These are phyloP conservation scores for Thozetella sp. DNA, from an alignment of 495 filamentous ascomycete genomes.

Conservation along the genomic window DNA sequence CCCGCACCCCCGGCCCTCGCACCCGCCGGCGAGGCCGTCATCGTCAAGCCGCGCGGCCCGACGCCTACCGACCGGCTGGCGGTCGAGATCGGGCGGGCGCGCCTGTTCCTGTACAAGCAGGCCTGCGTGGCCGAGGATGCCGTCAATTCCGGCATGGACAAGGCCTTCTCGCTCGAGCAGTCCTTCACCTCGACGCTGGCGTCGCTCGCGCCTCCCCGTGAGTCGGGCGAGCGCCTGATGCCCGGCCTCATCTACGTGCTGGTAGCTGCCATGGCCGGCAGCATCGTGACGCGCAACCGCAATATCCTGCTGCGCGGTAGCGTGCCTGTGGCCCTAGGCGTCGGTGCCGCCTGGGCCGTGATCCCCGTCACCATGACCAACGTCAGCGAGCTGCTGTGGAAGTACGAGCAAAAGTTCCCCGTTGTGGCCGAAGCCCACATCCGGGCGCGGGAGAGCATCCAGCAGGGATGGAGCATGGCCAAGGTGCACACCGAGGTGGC, in stretches of 20 bases:
- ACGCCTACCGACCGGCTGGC: constrained; percentile 92
- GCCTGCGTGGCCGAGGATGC: constrained; percentile 71
- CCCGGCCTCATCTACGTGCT: constrained; percentile 88
- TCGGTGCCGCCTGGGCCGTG: constrained; percentile 73
- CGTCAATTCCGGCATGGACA: constrained; percentile 75
- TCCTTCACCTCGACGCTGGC: constrained; percentile 85
- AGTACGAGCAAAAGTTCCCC: constrained; percentile 85
- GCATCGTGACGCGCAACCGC: constrained; percentile 83
- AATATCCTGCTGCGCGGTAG: constrained; percentile 75
- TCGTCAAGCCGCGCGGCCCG: constrained; percentile 50
- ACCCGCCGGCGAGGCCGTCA: constrained; percentile 18
- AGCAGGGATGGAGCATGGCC: constrained; percentile 68
- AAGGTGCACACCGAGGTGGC: constrained; percentile 71
- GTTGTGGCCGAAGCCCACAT: constrained; percentile 78
- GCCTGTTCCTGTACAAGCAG: constrained; percentile 80
- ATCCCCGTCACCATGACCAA: constrained; percentile 83
- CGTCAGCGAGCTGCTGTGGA: constrained; percentile 80
- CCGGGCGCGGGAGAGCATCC: constrained; percentile 61
- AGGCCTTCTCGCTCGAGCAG: constrained; percentile 75
- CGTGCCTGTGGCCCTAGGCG: constrained; percentile 70
- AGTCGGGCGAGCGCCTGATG: constrained; percentile 80
- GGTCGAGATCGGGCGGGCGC: constrained; percentile 73
- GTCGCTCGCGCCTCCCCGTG: constrained; percentile 79
- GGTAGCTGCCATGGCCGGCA: constrained; percentile 89
- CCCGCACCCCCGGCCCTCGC: constrained; percentile 28